Base-by-base conservation (phyloP, 495 filamentous ascomycete genomes). In the Penicillium malachiteum region DNA sequence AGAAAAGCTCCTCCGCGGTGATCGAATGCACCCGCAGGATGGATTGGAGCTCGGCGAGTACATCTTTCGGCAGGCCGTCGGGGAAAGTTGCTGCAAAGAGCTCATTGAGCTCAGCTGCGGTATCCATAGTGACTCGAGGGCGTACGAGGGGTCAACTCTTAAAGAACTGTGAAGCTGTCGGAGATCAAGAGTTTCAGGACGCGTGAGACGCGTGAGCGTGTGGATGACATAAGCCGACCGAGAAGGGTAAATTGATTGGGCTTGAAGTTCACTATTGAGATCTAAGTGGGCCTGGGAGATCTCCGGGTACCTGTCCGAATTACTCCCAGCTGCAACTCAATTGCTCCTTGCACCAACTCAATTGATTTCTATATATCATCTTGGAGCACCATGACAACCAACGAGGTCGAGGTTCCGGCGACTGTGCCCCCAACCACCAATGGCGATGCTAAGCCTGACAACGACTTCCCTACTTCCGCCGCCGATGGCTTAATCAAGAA, bases 11-110 rank as follows among this genome's bases (percentile, higher is more conserved):
- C 65, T 96, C 82, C 26, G 82, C 77, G 31, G 81, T 76, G 52
- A 96, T 80, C 16, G 81, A 79, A 70, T 96, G 89, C 14, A 97
- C 74, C 48, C 86, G 85, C 69, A 94, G 81, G 59, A 96, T 95
- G 30, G 88, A 92, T 62, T 85, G 81, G 39, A 98, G 76, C 70
- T 96, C 93, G 17, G 78, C 72, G 38, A 88, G 71, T 45, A 96
- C 79, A 70, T 96, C 90, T 50, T 85, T 75, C 43, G 86, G 79
- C 9, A 92, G 74, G 30, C 81, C 81, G 40, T 76, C 68, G 17
- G 77, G 79, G 17, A 78, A 75, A 14, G 80, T 69, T 35, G 71
- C 64, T 3, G 76, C 77, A 71, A 95, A 93, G 52, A 79, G 80
- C 70, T 87, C 82, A 58, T 87, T 86, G 63, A 93, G 75, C 71